Base-by-base conservation (phyloP, 1,139 yeast genomes). In the Yamadazyma buinensis region DNA sequence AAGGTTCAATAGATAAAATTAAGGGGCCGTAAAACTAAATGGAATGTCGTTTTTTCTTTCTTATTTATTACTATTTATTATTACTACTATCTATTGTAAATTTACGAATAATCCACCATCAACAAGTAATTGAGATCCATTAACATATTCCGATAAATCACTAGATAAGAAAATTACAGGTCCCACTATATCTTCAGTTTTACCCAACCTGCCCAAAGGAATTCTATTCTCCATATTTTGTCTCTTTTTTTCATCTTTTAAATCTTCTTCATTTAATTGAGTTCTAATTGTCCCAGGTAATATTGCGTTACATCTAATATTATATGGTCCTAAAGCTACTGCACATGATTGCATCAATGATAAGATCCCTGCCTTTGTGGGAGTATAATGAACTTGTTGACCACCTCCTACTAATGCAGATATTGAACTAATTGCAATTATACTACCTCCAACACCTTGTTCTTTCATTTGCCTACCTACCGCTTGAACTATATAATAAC, bases 21-120 rank as follows among this genome's bases (percentile, higher is more conserved):
- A n/a, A n/a, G n/a, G n/a, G n/a, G n/a, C n/a, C n/a, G n/a, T n/a
- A n/a, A n/a, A n/a, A n/a, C n/a, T n/a, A n/a, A n/a, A n/a, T n/a
- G n/a, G n/a, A n/a, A n/a, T n/a, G n/a, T n/a, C n/a, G n/a, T n/a
- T n/a, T n/a, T n/a, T n/a, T n/a, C n/a, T n/a, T n/a, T n/a, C n/a
- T n/a, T n/a, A n/a, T n/a, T n/a, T n/a, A n/a, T n/a, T n/a, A n/a
- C n/a, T n/a, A n/a, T n/a, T n/a, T n/a, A n/a, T n/a, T n/a, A n/a
- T n/a, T n/a, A n/a, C n/a, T n/a, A n/a, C n/a, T n/a, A n/a, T n/a
- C n/a, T 54, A 67, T 44, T 67, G 72, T 32, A 67, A 53, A 42
- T 67, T 66, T 2, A 65, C 69, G 47, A 64, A 67, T 37, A 63
- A 51, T 2, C 76, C 76, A 12, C 75, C 76, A 43, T 70, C 75